Evolutionary conservation across 139 green algal genomes (phyloP), one percentile per base, ranked within the genome.

Genomic region (Trebouxia sp.): DNA sequence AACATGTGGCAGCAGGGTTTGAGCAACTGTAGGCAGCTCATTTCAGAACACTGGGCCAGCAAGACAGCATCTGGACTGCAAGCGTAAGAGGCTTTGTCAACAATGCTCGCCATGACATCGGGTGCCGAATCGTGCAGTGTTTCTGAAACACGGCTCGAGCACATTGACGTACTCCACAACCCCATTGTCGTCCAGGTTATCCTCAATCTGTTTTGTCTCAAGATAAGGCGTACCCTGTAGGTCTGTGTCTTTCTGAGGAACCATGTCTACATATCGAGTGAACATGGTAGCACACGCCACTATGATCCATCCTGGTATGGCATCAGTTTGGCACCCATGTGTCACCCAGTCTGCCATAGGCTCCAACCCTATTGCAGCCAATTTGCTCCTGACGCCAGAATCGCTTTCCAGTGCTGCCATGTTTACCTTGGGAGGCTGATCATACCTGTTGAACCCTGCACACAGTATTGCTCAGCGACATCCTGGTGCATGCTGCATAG

Each of bases 201-300:
- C 65, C 28, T 48, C 65, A 28, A 75, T 14, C 32, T 75, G 22
- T 15, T 45, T 28, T 75, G 65, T 75, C 37, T 75, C 35, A 15
- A 32, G 22, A 22, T 75, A 75, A 51, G 65, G 65, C 28, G 65
- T 75, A 20, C 65, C 65, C 26, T 75, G 11, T 22, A 75, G 48
- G 6, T 75, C 24, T 17, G 28, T 20, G 17, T 45, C 6, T 22
- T 12, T 41, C n/a, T 45, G 37, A 51, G 65, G 65, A 14, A 75
- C 65, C 17, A 12, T 35, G 48, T 48, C 65, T 30, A 75, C 32
- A 28, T 51, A 75, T 35, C 28, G 32, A 50, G 65, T 51, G n/a
- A 75, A 75, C 65, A 75, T 75, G 37, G 65, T n/a, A 50, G 65
- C 65, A 75, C 65, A 75, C 24, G 65, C 35, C 65, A 75, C 65